Evolutionary conservation across 2,329 filamentous ascomycete genomes (phyloP).

Genomic region (Juglanconis juglandina): DNA sequence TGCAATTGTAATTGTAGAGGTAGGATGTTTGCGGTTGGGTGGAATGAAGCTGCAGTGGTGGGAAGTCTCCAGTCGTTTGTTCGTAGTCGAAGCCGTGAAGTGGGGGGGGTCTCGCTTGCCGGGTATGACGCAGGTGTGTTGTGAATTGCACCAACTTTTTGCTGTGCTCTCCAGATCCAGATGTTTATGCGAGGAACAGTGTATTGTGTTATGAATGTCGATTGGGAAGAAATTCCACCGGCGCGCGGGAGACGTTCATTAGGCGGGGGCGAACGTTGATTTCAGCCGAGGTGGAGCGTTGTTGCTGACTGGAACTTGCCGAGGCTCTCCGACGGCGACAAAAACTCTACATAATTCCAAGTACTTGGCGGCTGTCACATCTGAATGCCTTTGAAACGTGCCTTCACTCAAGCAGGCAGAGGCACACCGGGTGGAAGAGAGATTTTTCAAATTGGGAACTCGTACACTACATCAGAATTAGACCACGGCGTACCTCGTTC

Average conservation of each 20-base stretch:
- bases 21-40: background rate
- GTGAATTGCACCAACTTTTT: too few species aligned
- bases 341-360: slow-evolving; percentile 6
- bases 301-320: background rate
- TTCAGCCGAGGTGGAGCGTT: background rate
- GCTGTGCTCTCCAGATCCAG: too few species aligned
- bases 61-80: too few species aligned
- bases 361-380: too few species aligned
- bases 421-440: background rate
- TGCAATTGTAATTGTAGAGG: background rate
- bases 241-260: background rate
- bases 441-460: slow-evolving; percentile 6
- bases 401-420: background rate
- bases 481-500: background rate
- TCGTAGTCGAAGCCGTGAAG: too few species aligned
- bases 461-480: slow-evolving; percentile 11
- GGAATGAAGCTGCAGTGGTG: too few species aligned
- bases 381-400: too few species aligned
- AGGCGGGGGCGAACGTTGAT: background rate
- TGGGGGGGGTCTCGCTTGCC: too few species aligned
- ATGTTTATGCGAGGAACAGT: too few species aligned
- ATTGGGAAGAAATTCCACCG: too few species aligned
- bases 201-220: too few species aligned
- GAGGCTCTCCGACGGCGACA: slow-evolving; percentile 1
- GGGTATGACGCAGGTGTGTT: too few species aligned